Conservation (phyloP, 2,329 filamentous ascomycete genomes). For the Talaromyces albobiverticillius region DNA sequence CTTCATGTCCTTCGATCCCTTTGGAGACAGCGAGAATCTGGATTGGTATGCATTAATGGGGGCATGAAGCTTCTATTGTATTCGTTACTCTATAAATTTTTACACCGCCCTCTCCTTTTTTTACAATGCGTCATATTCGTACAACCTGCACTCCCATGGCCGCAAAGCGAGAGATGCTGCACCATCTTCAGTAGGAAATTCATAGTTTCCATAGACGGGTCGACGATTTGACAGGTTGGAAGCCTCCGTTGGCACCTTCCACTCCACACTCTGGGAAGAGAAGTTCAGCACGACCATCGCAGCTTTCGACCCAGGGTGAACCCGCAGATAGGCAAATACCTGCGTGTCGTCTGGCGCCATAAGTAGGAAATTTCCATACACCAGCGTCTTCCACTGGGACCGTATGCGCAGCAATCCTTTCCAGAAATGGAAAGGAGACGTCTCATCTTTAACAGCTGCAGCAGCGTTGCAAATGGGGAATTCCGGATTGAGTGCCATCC, state of each 20-base stretch:
- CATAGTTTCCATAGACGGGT: background rate
- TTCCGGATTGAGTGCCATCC: slow-evolving; percentile 68
- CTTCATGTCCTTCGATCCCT: background rate
- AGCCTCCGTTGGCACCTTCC: background rate
- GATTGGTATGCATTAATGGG: background rate
- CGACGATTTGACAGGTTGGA: background rate
- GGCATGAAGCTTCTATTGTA: background rate
- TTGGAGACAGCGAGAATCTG: background rate
- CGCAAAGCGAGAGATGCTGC: background rate
- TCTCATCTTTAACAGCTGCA: slow-evolving; percentile 32
- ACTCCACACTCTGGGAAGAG: background rate
- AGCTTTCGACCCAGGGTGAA: background rate
- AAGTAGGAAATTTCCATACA: background rate
- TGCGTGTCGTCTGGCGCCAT: background rate
- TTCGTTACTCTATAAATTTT: too few relatives aligned
- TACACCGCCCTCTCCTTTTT: background rate
- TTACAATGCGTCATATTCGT: background rate
- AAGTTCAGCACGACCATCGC: background rate
- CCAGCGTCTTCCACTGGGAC: background rate
- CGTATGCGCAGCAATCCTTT: background rate
- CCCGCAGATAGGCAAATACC: background rate
- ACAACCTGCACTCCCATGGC: background rate
- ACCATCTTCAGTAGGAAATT: background rate
- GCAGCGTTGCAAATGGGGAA: slow-evolving; percentile 58
- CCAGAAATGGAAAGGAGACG: slow-evolving; percentile 62